Evolutionary conservation across 306 rosid species (phyloP).

Genomic region (barrel medic (Medicago truncatula)): DNA sequence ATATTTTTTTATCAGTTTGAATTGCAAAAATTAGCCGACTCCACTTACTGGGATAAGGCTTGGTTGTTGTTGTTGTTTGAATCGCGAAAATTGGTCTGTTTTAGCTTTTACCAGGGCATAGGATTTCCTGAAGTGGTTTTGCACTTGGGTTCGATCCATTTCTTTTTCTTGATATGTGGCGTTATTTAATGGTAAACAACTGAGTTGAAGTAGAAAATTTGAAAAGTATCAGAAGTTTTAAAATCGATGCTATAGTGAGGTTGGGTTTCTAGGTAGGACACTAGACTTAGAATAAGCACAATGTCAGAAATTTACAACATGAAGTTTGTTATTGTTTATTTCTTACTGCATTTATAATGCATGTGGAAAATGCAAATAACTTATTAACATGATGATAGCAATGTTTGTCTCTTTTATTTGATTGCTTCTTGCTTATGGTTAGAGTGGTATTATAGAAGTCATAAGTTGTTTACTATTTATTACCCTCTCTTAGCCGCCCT

Average conservation of each 20-base stretch:
- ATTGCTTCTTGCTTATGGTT: slow-evolving; percentile 6
- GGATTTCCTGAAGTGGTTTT: slow-evolving; percentile 9
- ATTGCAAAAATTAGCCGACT: too few relatives aligned
- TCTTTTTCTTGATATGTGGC: not conserved
- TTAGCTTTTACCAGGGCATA: not conserved
- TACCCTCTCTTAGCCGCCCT: too few relatives aligned
- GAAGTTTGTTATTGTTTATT: not conserved
- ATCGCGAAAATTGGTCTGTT: slow-evolving; percentile 18
- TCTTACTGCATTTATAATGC: not conserved
- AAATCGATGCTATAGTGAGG: not conserved
- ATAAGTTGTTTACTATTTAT: not conserved
- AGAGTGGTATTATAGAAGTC: slow-evolving; percentile 15
- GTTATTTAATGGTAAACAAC: not conserved
- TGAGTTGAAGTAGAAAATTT: slow-evolving; percentile 26
- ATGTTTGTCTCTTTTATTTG: slow-evolving; percentile 16
- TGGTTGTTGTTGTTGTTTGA: too few relatives aligned
- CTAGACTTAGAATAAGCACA: not conserved
- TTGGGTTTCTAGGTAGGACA: slow-evolving; percentile 16
- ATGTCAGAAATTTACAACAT: not conserved
- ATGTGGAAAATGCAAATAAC: not conserved
- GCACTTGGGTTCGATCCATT: not conserved
- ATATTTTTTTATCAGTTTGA: slow-evolving; percentile 36
- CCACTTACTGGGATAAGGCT: too few relatives aligned
- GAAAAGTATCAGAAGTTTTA: not conserved
- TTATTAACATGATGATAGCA: not conserved